Evolutionary conservation across 352 stramenopile species (phyloP).

Genomic region (Pythium phragmiticola): DNA sequence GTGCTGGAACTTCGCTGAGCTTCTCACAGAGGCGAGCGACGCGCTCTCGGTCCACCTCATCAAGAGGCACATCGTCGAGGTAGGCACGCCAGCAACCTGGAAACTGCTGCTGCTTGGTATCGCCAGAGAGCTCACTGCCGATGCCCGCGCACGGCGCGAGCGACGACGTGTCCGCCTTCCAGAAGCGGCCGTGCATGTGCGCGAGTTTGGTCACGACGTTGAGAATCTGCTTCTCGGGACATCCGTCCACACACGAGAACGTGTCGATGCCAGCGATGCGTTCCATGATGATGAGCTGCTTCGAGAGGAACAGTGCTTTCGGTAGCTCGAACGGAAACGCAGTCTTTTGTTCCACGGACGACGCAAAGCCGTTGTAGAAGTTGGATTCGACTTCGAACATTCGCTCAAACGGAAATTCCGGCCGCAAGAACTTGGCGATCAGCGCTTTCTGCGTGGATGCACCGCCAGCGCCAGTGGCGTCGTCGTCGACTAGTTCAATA

Average conservation of each 20-base stretch:
- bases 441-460: conserved; percentile 31
- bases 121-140: conserved; percentile 56
- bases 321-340: conserved; percentile 62
- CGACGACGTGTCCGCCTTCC: conserved; percentile 40
- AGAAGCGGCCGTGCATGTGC: conserved; percentile 64
- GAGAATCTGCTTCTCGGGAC: conserved; percentile 43
- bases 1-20: conserved; percentile 40
- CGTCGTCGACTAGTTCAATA: neutral
- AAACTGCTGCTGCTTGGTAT: conserved; percentile 68
- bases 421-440: conserved; percentile 75
- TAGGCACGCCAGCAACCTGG: conserved; percentile 51
- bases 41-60: conserved; percentile 26
- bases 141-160: conserved; percentile 61
- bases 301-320: conserved; percentile 57
- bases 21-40: conserved; percentile 44
- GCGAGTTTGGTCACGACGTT: conserved; percentile 52
- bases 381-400: conserved; percentile 82
- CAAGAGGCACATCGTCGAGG: conserved; percentile 48
- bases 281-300: conserved; percentile 69
- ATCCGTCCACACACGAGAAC: conserved; percentile 66
- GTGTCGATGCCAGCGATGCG: conserved; percentile 47
- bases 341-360: conserved; percentile 10
- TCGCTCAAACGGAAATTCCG: conserved; percentile 75
- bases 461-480: neutral
- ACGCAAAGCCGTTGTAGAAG: conserved; percentile 60